Percentiles rank a stretch among this genome's conserved stretches.
Conservation (phyloP, 495 filamentous ascomycete genomes). For the Cercophora newfieldiana region DNA sequence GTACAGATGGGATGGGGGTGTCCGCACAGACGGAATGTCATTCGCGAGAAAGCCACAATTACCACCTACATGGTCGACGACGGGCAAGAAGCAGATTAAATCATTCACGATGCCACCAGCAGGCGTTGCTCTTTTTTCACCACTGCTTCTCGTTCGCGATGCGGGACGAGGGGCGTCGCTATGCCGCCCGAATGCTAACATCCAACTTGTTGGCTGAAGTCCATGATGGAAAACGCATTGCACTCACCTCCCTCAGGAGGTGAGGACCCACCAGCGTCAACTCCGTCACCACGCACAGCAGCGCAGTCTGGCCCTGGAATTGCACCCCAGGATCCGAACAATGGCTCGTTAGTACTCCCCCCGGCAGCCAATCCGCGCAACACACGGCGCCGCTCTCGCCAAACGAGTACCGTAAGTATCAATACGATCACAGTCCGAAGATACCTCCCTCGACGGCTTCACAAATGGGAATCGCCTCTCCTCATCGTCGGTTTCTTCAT, state of each 20-base stretch:
- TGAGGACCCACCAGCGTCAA: not conserved
- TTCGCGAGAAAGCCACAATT: not conserved
- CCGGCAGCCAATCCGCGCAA: not conserved
- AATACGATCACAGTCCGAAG: not conserved
- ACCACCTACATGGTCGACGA: not conserved
- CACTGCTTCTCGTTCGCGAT: no score
- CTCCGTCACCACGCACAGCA: not conserved
- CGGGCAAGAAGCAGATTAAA: no score
- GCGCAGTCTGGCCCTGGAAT: not conserved
- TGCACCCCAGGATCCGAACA: not conserved
- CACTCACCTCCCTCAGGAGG: not conserved
- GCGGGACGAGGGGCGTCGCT: no score
- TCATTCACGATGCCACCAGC: no score
- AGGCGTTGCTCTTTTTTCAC: no score
- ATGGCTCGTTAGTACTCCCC: not conserved
- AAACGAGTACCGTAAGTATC: not conserved
- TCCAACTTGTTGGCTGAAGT: no score
- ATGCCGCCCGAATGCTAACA: no score
- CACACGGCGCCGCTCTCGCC: not conserved
- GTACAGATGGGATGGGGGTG: not conserved
- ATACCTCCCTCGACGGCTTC: not conserved
- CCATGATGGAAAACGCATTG: not conserved
- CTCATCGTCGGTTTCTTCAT: slow-evolving; percentile 1
- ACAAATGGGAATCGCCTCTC: not conserved
- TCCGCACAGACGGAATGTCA: not conserved